Conservation (phyloP, 108 stramenopile species). For the Nitzschia putrida region DNA sequence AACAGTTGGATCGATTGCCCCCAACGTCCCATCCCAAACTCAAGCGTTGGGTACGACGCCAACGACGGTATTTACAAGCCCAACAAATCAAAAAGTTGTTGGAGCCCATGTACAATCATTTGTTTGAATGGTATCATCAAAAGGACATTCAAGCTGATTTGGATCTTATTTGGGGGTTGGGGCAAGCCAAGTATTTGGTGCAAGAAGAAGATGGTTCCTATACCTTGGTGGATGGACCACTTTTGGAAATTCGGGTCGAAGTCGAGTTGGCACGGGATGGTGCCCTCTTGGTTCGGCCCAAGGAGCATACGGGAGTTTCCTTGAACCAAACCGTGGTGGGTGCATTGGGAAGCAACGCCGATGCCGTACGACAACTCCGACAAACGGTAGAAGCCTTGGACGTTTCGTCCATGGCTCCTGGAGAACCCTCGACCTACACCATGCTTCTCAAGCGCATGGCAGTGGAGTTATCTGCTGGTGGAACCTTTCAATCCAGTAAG, state of each 20-base stretch:
- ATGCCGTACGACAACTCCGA: slow-evolving; percentile 27
- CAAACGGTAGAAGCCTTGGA: slow-evolving; percentile 43
- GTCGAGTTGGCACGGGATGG: slow-evolving; percentile 64
- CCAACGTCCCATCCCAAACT: background rate
- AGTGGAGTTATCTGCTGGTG: slow-evolving; percentile 52
- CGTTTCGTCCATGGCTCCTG: slow-evolving; percentile 39
- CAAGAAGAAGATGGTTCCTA: slow-evolving; percentile 11
- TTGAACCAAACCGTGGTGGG: slow-evolving; percentile 52
- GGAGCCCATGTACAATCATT: slow-evolving; percentile 59
- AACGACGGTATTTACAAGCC: slow-evolving; percentile 25
- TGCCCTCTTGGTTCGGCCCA: slow-evolving; percentile 58
- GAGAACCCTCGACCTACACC: slow-evolving; percentile 50
- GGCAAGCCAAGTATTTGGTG: slow-evolving; percentile 37
- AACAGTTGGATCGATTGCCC: slow-evolving; percentile 1
- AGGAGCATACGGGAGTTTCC: slow-evolving; percentile 57
- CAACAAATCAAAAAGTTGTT: slow-evolving; percentile 31
- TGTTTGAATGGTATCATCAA: slow-evolving; percentile 59
- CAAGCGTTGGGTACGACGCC: slow-evolving; percentile 35
- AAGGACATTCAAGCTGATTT: slow-evolving; percentile 14
- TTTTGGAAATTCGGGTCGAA: slow-evolving; percentile 62
- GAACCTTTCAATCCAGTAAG: slow-evolving; percentile 35
- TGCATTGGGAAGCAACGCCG: slow-evolving; percentile 26
- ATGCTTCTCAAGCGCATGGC: slow-evolving; percentile 51
- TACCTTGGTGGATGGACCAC: slow-evolving; percentile 44
- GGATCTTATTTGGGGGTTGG: slow-evolving; percentile 61